Percentiles rank a stretch among this genome's conserved stretches.
Evolutionary conservation across 176 grass and related monocot species (phyloP).

Genomic region (Ampelocalamus luodianensis): DNA sequence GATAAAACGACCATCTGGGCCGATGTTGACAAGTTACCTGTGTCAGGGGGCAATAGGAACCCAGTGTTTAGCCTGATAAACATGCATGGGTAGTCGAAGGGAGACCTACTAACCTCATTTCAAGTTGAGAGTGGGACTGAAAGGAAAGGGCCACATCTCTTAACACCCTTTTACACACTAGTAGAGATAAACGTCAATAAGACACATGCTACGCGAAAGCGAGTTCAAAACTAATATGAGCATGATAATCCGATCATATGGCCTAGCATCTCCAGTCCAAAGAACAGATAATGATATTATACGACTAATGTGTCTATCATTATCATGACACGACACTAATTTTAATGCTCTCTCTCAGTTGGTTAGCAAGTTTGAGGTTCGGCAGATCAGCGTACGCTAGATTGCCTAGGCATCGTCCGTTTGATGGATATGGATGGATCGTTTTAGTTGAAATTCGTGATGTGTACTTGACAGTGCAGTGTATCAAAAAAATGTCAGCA

Average conservation of each 20-base stretch:
- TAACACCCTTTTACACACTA: neutral
- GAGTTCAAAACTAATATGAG: slow-evolving; percentile 12
- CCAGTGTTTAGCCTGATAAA: neutral
- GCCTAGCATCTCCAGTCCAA: neutral
- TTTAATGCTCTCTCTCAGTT: slow-evolving; percentile 15
- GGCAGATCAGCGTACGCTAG: slow-evolving; percentile 6
- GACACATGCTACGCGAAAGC: slow-evolving; percentile 9
- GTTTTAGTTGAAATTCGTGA: slow-evolving; percentile 27
- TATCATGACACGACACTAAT: neutral
- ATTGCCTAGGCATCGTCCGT: slow-evolving; percentile 11
- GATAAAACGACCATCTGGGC: neutral
- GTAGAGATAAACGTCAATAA: neutral
- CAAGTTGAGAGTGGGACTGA: neutral
- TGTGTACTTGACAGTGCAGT: neutral
- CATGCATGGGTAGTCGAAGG: neutral
- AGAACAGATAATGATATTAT: slow-evolving; percentile 9
- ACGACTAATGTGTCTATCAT: slow-evolving; percentile 3
- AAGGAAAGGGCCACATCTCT: neutral
- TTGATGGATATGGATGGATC: slow-evolving; percentile 16
- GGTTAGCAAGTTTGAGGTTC: slow-evolving; percentile 28
- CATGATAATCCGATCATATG: neutral
- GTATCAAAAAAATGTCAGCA: neutral
- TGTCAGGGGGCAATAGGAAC: neutral
- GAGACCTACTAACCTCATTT: neutral
- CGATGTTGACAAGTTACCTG: neutral